phyloP scores from a whole-genome alignment of 1,284 basidiomycete species.

The Trametes versicolor region DNA sequence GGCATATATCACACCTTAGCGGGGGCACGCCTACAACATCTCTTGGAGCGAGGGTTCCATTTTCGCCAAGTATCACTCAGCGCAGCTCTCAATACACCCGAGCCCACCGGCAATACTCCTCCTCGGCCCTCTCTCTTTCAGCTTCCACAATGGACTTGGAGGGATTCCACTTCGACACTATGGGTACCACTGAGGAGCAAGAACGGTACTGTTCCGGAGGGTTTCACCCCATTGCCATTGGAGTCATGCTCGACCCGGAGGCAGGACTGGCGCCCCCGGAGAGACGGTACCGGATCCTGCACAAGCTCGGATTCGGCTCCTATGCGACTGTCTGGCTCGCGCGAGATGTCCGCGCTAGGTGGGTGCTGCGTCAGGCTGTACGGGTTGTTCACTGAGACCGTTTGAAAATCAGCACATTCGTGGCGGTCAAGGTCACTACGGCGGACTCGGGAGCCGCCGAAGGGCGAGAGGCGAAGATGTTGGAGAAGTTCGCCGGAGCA shows the following conservation, averaged over 20 bases:
- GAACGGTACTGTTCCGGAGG: conserved; percentile 49
- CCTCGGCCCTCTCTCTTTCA: neutral
- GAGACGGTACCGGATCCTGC: conserved; percentile 46
- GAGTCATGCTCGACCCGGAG: conserved; percentile 44
- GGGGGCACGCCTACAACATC: too few species aligned
- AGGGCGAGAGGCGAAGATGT: conserved; percentile 6
- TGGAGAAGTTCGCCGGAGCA: neutral
- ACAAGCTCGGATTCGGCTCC: conserved; percentile 52
- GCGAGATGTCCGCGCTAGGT: conserved; percentile 39
- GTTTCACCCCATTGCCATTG: conserved; percentile 48
- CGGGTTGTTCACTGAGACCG: neutral
- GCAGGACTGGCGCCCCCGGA: neutral
- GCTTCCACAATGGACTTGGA: neutral
- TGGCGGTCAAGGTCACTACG: conserved; percentile 9
- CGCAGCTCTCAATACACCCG: too few species aligned
- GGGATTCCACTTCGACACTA: conserved; percentile 34
- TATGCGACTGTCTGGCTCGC: conserved; percentile 54
- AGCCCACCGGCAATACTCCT: too few species aligned
- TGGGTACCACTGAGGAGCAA: conserved; percentile 42
- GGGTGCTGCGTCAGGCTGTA: neutral
- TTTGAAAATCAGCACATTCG: neutral
- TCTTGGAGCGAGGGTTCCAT: too few species aligned
- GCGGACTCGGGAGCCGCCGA: neutral
- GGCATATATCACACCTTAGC: too few species aligned
- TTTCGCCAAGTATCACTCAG: too few species aligned